Evolutionary conservation across 176 grass and related monocot genomes (phyloP).

Genomic region (Cenchrus fungigraminus): DNA sequence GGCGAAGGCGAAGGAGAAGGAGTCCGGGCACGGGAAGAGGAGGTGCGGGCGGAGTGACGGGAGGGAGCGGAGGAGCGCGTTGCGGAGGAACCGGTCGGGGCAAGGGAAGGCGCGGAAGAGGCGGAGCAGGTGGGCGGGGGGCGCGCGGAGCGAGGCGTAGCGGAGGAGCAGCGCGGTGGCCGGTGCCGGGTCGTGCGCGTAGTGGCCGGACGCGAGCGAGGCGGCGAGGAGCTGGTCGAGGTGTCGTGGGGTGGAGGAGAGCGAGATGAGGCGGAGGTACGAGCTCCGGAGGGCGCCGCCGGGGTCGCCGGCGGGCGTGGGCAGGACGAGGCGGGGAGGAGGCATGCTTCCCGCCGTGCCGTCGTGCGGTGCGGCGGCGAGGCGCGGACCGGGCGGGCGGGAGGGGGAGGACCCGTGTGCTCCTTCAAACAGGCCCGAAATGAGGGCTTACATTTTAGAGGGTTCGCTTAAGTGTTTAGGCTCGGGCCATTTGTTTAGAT

Average conservation of each 20-base stretch:
- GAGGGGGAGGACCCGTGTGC: too few relatives aligned
- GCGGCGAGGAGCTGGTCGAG: slow-evolving; percentile 70
- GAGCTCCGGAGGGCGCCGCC: slow-evolving; percentile 29
- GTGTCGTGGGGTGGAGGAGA: slow-evolving; percentile 60
- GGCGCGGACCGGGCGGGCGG: neutral
- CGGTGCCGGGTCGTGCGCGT: slow-evolving; percentile 40
- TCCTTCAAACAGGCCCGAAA: neutral
- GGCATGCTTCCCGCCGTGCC: slow-evolving; percentile 15
- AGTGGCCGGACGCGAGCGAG: slow-evolving; percentile 54
- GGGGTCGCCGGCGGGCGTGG: slow-evolving; percentile 27
- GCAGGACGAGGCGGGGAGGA: neutral
- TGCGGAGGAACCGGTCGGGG: slow-evolving; percentile 64
- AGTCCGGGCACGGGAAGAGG: slow-evolving; percentile 58
- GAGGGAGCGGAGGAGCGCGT: slow-evolving; percentile 75
- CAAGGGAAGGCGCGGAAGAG: slow-evolving; percentile 59
- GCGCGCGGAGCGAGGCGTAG: slow-evolving; percentile 61
- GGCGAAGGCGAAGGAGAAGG: slow-evolving; percentile 51
- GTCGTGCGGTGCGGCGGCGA: neutral
- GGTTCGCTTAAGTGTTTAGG: neutral
- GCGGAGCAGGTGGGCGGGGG: slow-evolving; percentile 47
- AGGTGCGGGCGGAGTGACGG: slow-evolving; percentile 33
- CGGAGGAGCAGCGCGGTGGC: slow-evolving; percentile 61
- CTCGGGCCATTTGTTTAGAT: neutral
- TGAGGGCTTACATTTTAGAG: neutral
- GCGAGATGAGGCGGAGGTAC: slow-evolving; percentile 43